phyloP scores from a whole-genome alignment of 306 rosid species.

The cucumber (Cucumis sativus) region DNA sequence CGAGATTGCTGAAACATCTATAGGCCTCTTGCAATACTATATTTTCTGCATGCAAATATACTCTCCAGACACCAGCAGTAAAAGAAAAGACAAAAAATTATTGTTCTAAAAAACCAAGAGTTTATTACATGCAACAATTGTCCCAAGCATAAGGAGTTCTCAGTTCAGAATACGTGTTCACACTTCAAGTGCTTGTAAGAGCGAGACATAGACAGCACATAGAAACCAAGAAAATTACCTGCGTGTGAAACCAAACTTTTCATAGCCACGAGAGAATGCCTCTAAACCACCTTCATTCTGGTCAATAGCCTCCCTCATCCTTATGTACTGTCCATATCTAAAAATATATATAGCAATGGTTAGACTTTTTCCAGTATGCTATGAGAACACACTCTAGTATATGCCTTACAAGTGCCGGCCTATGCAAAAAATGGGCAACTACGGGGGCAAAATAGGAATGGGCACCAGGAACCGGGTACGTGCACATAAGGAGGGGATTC shows the following conservation, averaged over 20 bases:
- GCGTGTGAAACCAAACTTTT: slow-evolving; percentile 78
- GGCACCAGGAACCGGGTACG: neutral
- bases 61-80: neutral
- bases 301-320: slow-evolving; percentile 60
- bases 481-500: neutral
- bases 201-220: neutral
- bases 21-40: neutral
- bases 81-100: neutral
- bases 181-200: neutral
- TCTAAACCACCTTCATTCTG: slow-evolving; percentile 91
- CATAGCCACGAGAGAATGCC: slow-evolving; percentile 90
- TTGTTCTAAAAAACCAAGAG: neutral
- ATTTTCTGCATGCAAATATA: neutral
- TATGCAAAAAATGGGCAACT: neutral
- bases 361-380: neutral
- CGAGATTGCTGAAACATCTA: neutral
- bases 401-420: neutral
- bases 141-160: neutral
- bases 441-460: neutral
- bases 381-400: neutral
- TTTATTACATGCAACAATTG: neutral
- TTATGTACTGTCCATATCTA: slow-evolving; percentile 73
- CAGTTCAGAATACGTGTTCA: neutral
- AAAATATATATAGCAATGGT: slow-evolving; percentile 11
- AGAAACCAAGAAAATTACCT: slow-evolving; percentile 35